These are phyloP conservation scores for Coemansia furcata DNA, from an alignment of 192 early-diverging fungal species.

Conservation along the genomic window DNA sequence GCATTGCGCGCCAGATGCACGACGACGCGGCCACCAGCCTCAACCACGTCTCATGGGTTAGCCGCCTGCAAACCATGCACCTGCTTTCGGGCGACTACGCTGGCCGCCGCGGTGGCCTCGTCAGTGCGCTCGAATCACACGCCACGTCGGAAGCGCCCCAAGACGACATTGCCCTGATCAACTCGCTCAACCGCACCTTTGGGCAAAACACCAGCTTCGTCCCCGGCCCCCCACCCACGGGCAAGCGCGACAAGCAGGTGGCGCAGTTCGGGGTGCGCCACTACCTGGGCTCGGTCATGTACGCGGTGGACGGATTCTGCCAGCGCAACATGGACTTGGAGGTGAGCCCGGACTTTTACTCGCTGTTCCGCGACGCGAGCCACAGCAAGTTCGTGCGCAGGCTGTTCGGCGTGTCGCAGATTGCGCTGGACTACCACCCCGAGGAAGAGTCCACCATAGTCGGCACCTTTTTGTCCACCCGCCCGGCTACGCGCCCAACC, in stretches of 20 bases:
- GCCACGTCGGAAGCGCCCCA: conserved; percentile 27
- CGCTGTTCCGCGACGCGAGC: conserved; percentile 75
- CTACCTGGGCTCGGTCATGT: conserved; percentile 67
- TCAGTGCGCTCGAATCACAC: conserved; percentile 28
- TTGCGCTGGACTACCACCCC: conserved; percentile 79
- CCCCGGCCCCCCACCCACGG: conserved; percentile 39
- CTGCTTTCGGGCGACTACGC: background rate
- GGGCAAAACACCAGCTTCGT: conserved; percentile 24
- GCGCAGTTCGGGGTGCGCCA: conserved; percentile 77
- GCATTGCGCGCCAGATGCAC: conserved; percentile 62
- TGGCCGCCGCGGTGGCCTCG: conserved; percentile 11
- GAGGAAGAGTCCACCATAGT: conserved; percentile 72
- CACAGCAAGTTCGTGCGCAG: conserved; percentile 71
- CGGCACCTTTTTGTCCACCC: conserved; percentile 69
- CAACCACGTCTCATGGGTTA: conserved; percentile 26
- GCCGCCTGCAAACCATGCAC: conserved; percentile 32
- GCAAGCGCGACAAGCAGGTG: conserved; percentile 57
- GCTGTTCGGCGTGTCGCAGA: conserved; percentile 67
- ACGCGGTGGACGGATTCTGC: conserved; percentile 60
- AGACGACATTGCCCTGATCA: conserved; percentile 42
- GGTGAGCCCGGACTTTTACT: conserved; percentile 79
- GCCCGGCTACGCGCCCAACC: conserved; percentile 45
- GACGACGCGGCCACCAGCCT: conserved; percentile 75
- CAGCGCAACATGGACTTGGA: conserved; percentile 70
- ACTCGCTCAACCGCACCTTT: conserved; percentile 40